Conservation (phyloP, 106 monocot genomes). For the Alisma plantagoaquatica region DNA sequence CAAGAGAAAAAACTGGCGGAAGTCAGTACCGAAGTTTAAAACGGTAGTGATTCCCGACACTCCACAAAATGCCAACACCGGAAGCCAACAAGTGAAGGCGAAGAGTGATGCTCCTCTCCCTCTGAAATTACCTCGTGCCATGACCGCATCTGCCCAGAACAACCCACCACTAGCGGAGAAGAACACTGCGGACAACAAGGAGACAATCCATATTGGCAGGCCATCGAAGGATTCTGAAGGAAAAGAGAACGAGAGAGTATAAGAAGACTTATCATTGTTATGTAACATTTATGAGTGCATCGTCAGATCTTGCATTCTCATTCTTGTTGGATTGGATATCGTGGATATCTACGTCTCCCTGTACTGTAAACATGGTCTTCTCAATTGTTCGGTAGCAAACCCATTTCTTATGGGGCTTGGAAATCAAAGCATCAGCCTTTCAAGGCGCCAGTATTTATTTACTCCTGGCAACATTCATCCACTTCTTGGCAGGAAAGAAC, state of each 20-base stretch:
- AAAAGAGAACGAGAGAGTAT: constrained; percentile 62
- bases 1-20: constrained; percentile 72
- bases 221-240: constrained; percentile 27
- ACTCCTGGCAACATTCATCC: neutral
- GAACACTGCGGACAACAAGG: constrained; percentile 31
- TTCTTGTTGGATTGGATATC: neutral
- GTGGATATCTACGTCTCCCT: neutral
- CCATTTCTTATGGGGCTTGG: neutral
- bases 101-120: constrained; percentile 23
- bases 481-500: no score
- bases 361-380: neutral
- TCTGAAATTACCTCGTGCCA: constrained; percentile 58
- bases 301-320: no score
- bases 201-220: constrained; percentile 17
- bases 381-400: neutral
- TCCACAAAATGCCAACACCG: neutral
- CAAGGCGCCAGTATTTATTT: neutral
- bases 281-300: neutral
- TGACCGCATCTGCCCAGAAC: constrained; percentile 21
- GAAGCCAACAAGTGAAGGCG: constrained; percentile 13
- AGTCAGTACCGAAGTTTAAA: constrained; percentile 52
- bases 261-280: neutral
- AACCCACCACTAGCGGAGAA: constrained; percentile 37
- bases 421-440: neutral
- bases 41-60: constrained; percentile 9